Evolutionary conservation across 148 eudicot genomes (phyloP), one percentile per base, ranked within the genome.

Genomic region (Amaranthus cruentus): DNA sequence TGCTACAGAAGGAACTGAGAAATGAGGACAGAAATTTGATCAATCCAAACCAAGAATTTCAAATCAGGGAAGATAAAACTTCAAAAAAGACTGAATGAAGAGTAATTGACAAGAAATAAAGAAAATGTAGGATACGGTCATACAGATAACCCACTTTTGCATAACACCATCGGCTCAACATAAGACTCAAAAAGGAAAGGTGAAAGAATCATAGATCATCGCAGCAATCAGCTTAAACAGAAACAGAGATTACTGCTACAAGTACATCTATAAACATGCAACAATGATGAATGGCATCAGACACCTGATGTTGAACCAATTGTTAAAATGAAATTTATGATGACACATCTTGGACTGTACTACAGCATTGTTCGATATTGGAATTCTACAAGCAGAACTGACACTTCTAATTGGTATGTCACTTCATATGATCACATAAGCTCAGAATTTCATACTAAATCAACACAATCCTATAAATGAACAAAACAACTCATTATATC

Each of bases 401-500:
- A 47, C 28, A 57, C 28, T 49, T 2, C 8, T 14, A 42, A 28
- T 3, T 47, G 55, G 14, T 3, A 14, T 43, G 11, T 65, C 70
- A 65, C 47, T 64, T 12, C 49, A 51, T 5, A 51, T 28, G 4
- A 60, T 12, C 49, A 51, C 3, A 51, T 28, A 6, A 60, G 43
- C 46, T 28, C 12, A 38, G 11, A 8, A 6, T 18, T 28, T 60
- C 44, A 2, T 44, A 28, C 67, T 51, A 43, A 64, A 64, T 44
- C 2, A 42, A 46, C 18, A 64, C 47, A 12, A 46, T 64, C 4
- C 46, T 65, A 47, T 47, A 5, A 6, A 65, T 4, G n/a, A 1
- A 52, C 56, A 68, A 21, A 44, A 15, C 43, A 73, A 47, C 74
- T 58, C 66, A 60, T 59, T 43, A 71, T 28, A 57, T 9, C 10